A percentile compares a stretch with the other conserved stretches of the same genome.
phyloP scores from a whole-genome alignment of 768 basidiomycete genomes.

The Calocybe cyanea region DNA sequence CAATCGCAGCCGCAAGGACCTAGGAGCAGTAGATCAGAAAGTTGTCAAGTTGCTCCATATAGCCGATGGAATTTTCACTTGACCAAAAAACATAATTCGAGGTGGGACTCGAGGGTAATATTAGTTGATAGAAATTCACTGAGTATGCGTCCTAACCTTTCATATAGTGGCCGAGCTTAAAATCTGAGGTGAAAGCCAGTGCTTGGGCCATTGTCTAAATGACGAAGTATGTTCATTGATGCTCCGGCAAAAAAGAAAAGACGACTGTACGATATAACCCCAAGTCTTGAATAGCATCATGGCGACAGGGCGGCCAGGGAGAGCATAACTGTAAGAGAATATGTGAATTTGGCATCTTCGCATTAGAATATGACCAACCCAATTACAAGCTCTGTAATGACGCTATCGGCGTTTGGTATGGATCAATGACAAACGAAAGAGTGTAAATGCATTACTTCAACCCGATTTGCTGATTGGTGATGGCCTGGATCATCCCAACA shows the following conservation, averaged over 20 bases:
- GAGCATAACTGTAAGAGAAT: conserved; percentile 45
- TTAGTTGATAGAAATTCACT: conserved; percentile 38
- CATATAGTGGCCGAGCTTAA: conserved; percentile 79
- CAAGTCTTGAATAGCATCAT: conserved; percentile 84
- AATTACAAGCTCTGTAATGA: conserved; percentile 77
- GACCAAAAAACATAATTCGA: conserved; percentile 42
- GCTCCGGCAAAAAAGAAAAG: conserved; percentile 6
- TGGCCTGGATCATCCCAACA: conserved; percentile 61
- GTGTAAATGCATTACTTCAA: conserved; percentile 31
- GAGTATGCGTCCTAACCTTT: conserved; percentile 28
- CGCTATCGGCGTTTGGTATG: conserved; percentile 36
- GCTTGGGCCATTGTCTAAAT: conserved; percentile 53
- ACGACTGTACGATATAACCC: conserved; percentile 39
- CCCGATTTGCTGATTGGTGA: conserved; percentile 76
- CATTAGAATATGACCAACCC: conserved; percentile 60
- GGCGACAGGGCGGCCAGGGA: conserved; percentile 74
- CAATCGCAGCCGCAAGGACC: conserved; percentile 51
- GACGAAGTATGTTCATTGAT: neutral
- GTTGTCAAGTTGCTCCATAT: conserved; percentile 1
- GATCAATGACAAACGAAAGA: neutral
- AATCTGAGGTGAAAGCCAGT: conserved; percentile 64
- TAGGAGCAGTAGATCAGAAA: conserved; percentile 24
- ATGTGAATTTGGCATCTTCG: neutral
- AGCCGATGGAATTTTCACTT: conserved; percentile 5
- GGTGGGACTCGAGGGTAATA: conserved; percentile 53